A percentile compares a stretch with the other conserved stretches of the same genome.
Evolutionary conservation across 1,139 yeast species (phyloP).

Genomic region (Magnusiomyces paraingens): DNA sequence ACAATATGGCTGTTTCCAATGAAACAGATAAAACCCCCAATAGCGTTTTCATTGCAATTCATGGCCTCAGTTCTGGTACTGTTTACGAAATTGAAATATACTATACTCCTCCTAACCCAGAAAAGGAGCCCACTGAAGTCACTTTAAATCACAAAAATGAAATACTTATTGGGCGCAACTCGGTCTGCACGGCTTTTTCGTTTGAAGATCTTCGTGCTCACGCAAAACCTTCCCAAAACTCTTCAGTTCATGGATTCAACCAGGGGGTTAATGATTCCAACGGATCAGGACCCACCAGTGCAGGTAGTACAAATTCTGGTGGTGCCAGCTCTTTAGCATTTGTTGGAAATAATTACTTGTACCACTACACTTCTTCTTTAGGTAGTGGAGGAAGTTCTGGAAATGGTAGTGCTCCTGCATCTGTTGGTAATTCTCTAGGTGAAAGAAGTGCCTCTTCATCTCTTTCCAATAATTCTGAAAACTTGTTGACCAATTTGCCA

Average conservation of each 20-base stretch:
- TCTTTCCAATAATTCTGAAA: too few species aligned
- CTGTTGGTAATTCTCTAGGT: too few species aligned
- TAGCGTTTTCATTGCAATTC: slow-evolving; percentile 10
- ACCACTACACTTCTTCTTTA: not conserved
- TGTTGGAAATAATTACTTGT: too few species aligned
- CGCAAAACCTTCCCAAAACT: not conserved
- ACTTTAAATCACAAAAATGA: slow-evolving; percentile 1
- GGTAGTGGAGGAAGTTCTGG: not conserved
- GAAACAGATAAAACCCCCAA: slow-evolving; percentile 8
- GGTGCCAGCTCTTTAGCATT: too few species aligned
- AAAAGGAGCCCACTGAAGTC: slow-evolving; percentile 11
- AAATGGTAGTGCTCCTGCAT: too few species aligned
- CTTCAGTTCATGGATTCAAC: not conserved
- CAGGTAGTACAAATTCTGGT: not conserved
- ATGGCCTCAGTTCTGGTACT: slow-evolving; percentile 32
- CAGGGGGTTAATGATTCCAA: not conserved
- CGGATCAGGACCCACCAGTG: slow-evolving; percentile 8
- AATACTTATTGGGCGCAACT: slow-evolving; percentile 17
- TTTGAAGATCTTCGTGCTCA: slow-evolving; percentile 15
- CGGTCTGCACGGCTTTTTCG: slow-evolving; percentile 18
- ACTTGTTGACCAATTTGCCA: too few species aligned
- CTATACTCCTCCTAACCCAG: slow-evolving; percentile 17
- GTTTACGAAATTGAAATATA: slow-evolving; percentile 30
- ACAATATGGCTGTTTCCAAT: slow-evolving; percentile 12
- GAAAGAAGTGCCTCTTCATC: too few species aligned